Base-by-base conservation (phyloP, 768 basidiomycete genomes). In the Aureoboletus auriporus region DNA sequence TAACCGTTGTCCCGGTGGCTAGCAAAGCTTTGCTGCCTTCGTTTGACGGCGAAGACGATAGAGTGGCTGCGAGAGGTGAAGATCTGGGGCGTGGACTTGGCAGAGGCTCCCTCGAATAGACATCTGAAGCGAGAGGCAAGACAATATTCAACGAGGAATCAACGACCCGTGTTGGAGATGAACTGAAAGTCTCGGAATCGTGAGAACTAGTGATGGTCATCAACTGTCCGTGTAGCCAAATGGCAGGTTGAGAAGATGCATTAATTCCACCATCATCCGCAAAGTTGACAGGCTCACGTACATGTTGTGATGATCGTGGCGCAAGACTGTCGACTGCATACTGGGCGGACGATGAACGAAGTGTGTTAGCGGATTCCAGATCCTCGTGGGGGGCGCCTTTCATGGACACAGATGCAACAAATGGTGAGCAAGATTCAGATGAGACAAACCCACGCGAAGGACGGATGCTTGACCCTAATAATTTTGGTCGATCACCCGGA, bases 381-480 rank as follows among this genome's bases (percentile, higher is more conserved):
- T 41, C 42, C 33, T 41, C 40, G 20, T 44, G 42, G 16, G 42
- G 17, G 14, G 30, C 23, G 14, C 30, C 20, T 41, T 53, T 39
- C 39, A 14, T 44, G 42, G 51, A 31, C 20, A 36, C 29, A 39
- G 46, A 36, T 49, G 53, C 50, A 47, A 59, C 51, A 33, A 58
- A 56, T 29, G 63, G 56, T 33, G 70, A 63, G 55, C 73, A 66
- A 17, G 75, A 71, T 56, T 78, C 75, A 46, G 77, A 69, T 31
- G 68, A 69, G 30, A 73, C 71, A 31, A 71, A 67, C 52, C 68
- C 70, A 11, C 48, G 63, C 44, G 61, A 59, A 5, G 56, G 55
- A 28, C 29, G 47, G 33, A 55, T 54, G 31, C 33, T 31, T 34
- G 47, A 30, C 30, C 46, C 42, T 16, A 43, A 12, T 23, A 13